Evolutionary conservation across 169 alveolate genomes (phyloP).

Genomic region (Eimeria sp.): DNA sequence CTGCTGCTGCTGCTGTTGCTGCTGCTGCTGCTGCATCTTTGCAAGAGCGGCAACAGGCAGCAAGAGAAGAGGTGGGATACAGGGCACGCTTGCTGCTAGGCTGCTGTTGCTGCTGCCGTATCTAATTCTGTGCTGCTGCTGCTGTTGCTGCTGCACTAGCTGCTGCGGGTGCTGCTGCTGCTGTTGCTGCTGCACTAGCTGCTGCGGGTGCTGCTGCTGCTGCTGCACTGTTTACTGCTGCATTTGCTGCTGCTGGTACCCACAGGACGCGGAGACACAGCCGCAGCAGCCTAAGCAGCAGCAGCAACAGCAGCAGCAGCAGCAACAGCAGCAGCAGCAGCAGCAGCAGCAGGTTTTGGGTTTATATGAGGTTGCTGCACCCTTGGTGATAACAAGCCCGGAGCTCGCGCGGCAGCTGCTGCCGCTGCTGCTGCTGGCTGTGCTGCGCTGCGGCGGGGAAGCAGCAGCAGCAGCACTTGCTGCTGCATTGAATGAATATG

Average conservation of each 20-base stretch:
- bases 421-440: slow-evolving; percentile 46
- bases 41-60: not conserved
- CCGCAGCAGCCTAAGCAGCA: no score
- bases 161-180: no score
- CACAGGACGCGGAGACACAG: slow-evolving; percentile 21
- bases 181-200: no score
- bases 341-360: slow-evolving; percentile 25
- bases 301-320: slow-evolving; percentile 12
- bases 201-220: no score
- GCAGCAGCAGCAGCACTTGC: not conserved
- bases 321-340: slow-evolving; percentile 12
- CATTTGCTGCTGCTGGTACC: no score
- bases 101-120: not conserved
- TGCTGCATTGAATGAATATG: slow-evolving; percentile 3
- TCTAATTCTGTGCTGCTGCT: no score
- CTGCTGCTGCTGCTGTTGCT: slow-evolving; percentile 16
- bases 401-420: slow-evolving; percentile 28
- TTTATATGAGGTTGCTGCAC: slow-evolving; percentile 21
- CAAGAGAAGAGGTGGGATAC: not conserved
- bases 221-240: no score
- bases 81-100: not conserved
- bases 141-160: no score
- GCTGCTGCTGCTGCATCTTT: not conserved
- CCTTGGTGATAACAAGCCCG: not conserved
- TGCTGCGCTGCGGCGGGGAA: slow-evolving; percentile 28